Percentiles rank a stretch among this genome's conserved stretches.
phyloP scores from a whole-genome alignment of 2,329 filamentous ascomycete species.

The Onygenales sp. region DNA sequence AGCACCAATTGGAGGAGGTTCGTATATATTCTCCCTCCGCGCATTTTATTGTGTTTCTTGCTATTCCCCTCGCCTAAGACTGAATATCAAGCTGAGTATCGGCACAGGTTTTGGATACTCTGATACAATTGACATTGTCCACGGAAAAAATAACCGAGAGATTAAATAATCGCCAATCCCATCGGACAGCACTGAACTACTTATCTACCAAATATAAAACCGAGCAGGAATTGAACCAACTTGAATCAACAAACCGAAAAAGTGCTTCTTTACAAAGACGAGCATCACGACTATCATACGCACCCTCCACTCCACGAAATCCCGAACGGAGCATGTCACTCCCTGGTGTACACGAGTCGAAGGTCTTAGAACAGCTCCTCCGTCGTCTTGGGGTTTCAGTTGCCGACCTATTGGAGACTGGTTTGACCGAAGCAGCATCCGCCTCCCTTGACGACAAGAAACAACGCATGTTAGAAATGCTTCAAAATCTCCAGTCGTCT shows the following conservation, averaged over 20 bases:
- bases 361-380: constrained; percentile 22
- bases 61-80: constrained; percentile 1
- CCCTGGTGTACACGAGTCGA: constrained; percentile 13
- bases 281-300: constrained; percentile 17
- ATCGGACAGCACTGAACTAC: constrained; percentile 24
- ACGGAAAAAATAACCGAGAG: constrained; percentile 19
- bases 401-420: constrained; percentile 18
- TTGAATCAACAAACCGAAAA: constrained; percentile 11
- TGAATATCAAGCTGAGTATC: constrained; percentile 8
- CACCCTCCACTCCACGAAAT: constrained; percentile 9
- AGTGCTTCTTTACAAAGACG: constrained; percentile 11
- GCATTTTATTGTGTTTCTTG: constrained; percentile 24
- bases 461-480: constrained; percentile 18
- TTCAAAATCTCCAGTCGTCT: constrained; percentile 18
- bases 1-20: constrained; percentile 27
- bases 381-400: constrained; percentile 25
- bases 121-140: constrained; percentile 25
- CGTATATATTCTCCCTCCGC: constrained; percentile 14
- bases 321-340: constrained; percentile 7
- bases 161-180: constrained; percentile 25
- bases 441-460: constrained; percentile 21
- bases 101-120: constrained; percentile 22
- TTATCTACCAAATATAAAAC: constrained; percentile 22
- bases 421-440: constrained; percentile 12
- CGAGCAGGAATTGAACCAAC: constrained; percentile 17